A percentile compares a stretch with the other conserved stretches of the same genome.
Conservation (phyloP, 176 grass and related monocot genomes). For the Oryza meridionalis region DNA sequence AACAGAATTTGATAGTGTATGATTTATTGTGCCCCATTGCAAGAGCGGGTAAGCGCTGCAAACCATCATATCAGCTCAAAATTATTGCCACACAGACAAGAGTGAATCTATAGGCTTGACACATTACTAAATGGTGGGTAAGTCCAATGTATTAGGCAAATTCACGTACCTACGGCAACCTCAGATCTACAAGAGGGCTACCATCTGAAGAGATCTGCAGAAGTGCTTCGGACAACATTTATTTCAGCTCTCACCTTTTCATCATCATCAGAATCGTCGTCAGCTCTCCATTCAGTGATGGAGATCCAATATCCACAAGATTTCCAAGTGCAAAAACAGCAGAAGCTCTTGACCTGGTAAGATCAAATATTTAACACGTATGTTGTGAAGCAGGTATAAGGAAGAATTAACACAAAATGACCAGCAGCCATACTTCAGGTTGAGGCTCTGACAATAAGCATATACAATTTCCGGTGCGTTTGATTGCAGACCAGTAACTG, state of each 20-base stretch:
- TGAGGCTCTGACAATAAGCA: constrained; percentile 76
- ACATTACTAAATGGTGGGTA: constrained; percentile 20
- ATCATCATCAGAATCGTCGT: constrained; percentile 87
- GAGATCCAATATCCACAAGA: constrained; percentile 72
- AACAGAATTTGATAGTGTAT: constrained; percentile 89
- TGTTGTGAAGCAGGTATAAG: constrained; percentile 22
- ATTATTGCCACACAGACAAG: constrained; percentile 32
- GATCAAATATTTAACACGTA: constrained; percentile 45
- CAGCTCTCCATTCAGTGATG: constrained; percentile 56
- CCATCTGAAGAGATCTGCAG: constrained; percentile 78
- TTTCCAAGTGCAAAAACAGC: constrained; percentile 95
- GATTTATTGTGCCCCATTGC: constrained; percentile 85
- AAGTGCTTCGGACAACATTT: constrained; percentile 80
- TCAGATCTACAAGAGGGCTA: constrained; percentile 92
- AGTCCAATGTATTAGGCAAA: constrained; percentile 15
- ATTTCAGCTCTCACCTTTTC: constrained; percentile 84
- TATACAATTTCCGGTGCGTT: constrained; percentile 53
- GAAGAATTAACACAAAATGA: constrained; percentile 28
- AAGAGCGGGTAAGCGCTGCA: constrained; percentile 90
- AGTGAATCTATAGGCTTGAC: constrained; percentile 8
- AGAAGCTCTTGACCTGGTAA: constrained; percentile 93
- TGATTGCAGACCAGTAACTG: constrained; percentile 68
- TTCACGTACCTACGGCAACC: constrained; percentile 77
- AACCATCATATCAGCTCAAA: constrained; percentile 42
- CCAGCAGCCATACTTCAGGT: constrained; percentile 72